A percentile compares a stretch with the other conserved stretches of the same genome.
phyloP scores from a whole-genome alignment of 805 yeast genomes.

The Nematodospora valgi region DNA sequence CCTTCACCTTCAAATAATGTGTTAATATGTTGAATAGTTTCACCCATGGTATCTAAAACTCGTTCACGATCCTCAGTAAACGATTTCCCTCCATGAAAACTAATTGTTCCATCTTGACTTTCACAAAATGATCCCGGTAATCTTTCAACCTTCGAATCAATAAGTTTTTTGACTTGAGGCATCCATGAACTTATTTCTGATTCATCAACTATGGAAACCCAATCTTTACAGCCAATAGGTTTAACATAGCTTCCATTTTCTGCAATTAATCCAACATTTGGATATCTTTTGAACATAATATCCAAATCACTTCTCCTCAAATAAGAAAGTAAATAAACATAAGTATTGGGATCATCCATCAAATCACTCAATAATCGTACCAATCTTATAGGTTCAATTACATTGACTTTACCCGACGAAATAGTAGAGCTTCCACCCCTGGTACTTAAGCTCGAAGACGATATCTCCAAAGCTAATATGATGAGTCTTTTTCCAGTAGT shows the following conservation, averaged over 20 bases:
- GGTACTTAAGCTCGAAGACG: constrained; percentile 21
- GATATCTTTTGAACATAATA: constrained; percentile 61
- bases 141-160: constrained; percentile 65
- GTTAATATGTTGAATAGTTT: constrained; percentile 79
- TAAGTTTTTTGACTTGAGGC: constrained; percentile 50
- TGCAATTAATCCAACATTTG: constrained; percentile 78
- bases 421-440: neutral
- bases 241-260: constrained; percentile 85
- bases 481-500: constrained; percentile 42
- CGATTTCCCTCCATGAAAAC: constrained; percentile 71
- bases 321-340: constrained; percentile 69
- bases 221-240: constrained; percentile 45
- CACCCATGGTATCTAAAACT: constrained; percentile 70
- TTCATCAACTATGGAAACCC: constrained; percentile 63
- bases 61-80: constrained; percentile 60
- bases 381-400: constrained; percentile 60
- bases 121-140: constrained; percentile 75
- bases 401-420: constrained; percentile 9
- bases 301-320: constrained; percentile 64
- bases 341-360: constrained; percentile 52
- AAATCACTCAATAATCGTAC: constrained; percentile 58
- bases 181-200: constrained; percentile 51
- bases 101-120: constrained; percentile 70
- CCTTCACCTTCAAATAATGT: constrained; percentile 55
- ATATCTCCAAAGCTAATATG: constrained; percentile 36